Evolutionary conservation across 495 filamentous ascomycete genomes (phyloP).

Genomic region (Neurospora pannonica): DNA sequence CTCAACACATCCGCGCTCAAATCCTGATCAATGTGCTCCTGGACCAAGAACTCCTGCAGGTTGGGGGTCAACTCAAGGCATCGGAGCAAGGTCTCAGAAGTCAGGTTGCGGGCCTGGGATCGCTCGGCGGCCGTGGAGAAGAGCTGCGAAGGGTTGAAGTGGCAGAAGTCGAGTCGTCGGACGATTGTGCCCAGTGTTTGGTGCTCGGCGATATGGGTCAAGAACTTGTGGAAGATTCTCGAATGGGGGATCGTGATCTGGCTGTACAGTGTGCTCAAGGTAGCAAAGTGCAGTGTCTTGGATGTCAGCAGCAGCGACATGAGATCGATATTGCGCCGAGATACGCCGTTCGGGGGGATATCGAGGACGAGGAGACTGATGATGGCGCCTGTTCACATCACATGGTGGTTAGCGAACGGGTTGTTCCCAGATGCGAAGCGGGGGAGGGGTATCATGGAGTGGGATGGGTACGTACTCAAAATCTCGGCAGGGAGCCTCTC

Average conservation of each 20-base stretch:
- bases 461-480: conserved; percentile 47
- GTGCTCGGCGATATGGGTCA: conserved; percentile 61
- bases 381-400: conserved; percentile 50
- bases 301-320: conserved; percentile 71
- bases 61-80: conserved; percentile 69
- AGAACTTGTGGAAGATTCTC: conserved; percentile 76
- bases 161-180: conserved; percentile 74
- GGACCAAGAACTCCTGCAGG: conserved; percentile 70
- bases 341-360: conserved; percentile 66
- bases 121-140: conserved; percentile 77
- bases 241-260: conserved; percentile 85
- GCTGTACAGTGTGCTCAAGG: conserved; percentile 67
- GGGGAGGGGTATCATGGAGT: not conserved
- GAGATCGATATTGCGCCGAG: conserved; percentile 72
- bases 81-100: conserved; percentile 61
- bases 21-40: conserved; percentile 79
- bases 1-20: conserved; percentile 56
- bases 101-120: conserved; percentile 70
- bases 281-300: conserved; percentile 63
- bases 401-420: conserved; percentile 11
- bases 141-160: conserved; percentile 76
- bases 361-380: conserved; percentile 68
- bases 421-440: not conserved
- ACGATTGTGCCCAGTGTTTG: conserved; percentile 69
- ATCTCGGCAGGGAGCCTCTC: conserved; percentile 64